Conservation (phyloP, 2,329 filamentous ascomycete genomes). For the Arthrobotrys iridis region DNA sequence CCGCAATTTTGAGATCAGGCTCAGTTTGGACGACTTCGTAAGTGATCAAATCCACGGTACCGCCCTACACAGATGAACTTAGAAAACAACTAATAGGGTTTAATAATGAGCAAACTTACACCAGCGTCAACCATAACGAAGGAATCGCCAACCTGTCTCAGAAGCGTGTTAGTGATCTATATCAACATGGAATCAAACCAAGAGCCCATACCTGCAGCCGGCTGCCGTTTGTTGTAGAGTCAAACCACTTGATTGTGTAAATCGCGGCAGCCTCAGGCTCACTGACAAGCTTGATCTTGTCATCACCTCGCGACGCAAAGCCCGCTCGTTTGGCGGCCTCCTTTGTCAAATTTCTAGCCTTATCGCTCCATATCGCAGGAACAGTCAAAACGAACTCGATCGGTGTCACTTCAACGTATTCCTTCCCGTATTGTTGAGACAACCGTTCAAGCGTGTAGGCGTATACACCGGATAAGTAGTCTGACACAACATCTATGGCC, state of each 20-base stretch:
- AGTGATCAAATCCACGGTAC: slow-evolving; percentile 64
- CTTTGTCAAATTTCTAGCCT: slow-evolving; percentile 66
- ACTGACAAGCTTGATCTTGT: slow-evolving; percentile 56
- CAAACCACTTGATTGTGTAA: slow-evolving; percentile 57
- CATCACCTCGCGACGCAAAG: slow-evolving; percentile 55
- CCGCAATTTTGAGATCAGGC: slow-evolving; percentile 75
- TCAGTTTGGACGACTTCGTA: slow-evolving; percentile 81
- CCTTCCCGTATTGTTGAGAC: slow-evolving; percentile 62
- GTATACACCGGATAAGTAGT: slow-evolving; percentile 66
- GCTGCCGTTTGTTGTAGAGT: slow-evolving; percentile 31
- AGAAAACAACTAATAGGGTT: too few relatives aligned
- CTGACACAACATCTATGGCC: slow-evolving; percentile 62
- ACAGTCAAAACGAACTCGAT: slow-evolving; percentile 69
- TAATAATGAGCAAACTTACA: slow-evolving; percentile 62
- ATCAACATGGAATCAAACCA: neutral
- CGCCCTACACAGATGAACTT: slow-evolving; percentile 55
- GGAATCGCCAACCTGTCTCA: slow-evolving; percentile 63
- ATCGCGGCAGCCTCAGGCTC: slow-evolving; percentile 59
- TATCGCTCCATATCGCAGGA: slow-evolving; percentile 70
- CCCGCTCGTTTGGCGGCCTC: slow-evolving; percentile 61
- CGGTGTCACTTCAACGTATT: slow-evolving; percentile 63
- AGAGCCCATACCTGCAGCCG: slow-evolving; percentile 20
- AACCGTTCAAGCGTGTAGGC: slow-evolving; percentile 65
- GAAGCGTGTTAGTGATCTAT: neutral
- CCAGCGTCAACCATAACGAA: slow-evolving; percentile 69